These are phyloP conservation scores for Prunus kanzakura DNA, from an alignment of 306 rosid genomes.

Conservation along the genomic window DNA sequence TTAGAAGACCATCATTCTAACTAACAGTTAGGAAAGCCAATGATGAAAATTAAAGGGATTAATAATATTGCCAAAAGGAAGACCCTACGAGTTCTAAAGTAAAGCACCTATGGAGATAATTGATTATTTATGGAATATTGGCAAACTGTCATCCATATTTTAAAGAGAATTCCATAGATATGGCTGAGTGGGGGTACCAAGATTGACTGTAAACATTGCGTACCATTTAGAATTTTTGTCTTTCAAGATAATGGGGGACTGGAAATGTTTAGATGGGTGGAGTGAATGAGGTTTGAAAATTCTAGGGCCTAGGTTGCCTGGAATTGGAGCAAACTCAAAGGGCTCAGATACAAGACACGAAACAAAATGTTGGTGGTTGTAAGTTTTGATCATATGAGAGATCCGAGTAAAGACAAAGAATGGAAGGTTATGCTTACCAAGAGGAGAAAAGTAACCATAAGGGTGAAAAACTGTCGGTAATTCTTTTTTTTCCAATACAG, in stretches of 20 bases:
- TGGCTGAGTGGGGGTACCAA: not conserved
- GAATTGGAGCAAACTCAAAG: not conserved
- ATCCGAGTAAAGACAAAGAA: constrained; percentile 15
- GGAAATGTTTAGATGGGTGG: not conserved
- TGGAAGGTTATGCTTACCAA: constrained; percentile 70
- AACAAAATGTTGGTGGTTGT: constrained; percentile 9
- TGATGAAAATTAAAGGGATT: not conserved
- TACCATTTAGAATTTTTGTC: not conserved
- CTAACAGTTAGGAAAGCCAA: not conserved
- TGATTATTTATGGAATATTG: not conserved
- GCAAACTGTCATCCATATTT: not conserved
- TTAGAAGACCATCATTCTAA: too few relatives aligned
- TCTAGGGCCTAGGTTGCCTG: not conserved
- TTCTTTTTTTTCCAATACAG: constrained; percentile 80
- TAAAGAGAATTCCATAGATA: not conserved
- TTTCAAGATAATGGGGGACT: too few relatives aligned
- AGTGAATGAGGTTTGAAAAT: not conserved
- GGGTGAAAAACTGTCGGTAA: constrained; percentile 86
- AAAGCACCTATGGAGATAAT: not conserved
- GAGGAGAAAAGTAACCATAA: constrained; percentile 87
- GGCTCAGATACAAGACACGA: not conserved
- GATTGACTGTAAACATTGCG: not conserved
- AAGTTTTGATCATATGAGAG: constrained; percentile 4
- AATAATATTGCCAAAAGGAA: not conserved
- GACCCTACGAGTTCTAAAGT: too few relatives aligned